Base-by-base conservation (phyloP, 2,329 filamentous ascomycete genomes). In the Alternaria panax region DNA sequence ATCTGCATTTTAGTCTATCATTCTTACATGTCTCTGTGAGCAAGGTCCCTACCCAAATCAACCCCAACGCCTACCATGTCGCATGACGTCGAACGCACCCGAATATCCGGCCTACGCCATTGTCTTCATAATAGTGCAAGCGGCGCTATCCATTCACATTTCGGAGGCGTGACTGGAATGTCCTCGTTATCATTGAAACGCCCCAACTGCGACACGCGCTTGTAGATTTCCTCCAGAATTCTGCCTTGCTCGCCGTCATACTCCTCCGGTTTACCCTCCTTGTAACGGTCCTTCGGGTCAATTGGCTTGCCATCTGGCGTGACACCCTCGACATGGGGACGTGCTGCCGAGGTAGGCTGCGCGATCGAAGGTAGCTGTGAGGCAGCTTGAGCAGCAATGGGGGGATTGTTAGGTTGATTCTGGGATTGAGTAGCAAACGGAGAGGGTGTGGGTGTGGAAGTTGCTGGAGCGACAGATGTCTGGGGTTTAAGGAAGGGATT, bases 141-240 rank as follows among this genome's bases (percentile, higher is more conserved):
- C 4, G 59, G 56, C 28, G 27, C 59, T 30, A 62, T 62, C 57
- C 88, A 94, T 71, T 94, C 92, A 62, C 87, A 84, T 77, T 88
- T 89, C 0, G 93, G 93, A 20, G 93, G 92, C 45, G 92, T 80
- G 67, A 90, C 84, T 0, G 93, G 93, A 80, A 97, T 90, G 7
- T 88, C 70, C 0, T 89, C 90, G 34, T 87, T 86, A 41, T 86
- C 87, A 41, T 85, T 83, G 75, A 96, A 97, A 30, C 75, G 78
- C 0, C 92, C 92, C 20, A 86, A 86, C 63, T 87, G 82, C 45
- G 84, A 81, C 73, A 93, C 88, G 43, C 84, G 82, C 59, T 82
- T 80, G 80, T 93, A 96, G 45, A 87, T 84, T 36, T 82, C 82
- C 70, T 86, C 86, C 38, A 87, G 57, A 16, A 72, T 70, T 61